Evolutionary conservation across 208 protist genomes (phyloP).

Genomic region (Leishmania lainsoni): DNA sequence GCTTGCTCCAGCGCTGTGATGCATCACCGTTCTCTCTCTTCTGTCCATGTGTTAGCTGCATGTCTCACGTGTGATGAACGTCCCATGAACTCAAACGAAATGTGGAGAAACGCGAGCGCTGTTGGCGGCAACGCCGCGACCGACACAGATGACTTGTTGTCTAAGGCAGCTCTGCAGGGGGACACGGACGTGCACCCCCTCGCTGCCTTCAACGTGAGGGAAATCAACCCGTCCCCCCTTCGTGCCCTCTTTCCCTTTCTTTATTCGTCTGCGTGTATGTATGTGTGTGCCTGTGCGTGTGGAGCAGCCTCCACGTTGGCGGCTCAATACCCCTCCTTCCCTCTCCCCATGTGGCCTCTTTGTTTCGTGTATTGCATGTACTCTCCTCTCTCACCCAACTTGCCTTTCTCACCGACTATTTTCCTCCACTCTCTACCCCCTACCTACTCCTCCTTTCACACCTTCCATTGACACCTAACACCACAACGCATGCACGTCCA

Average conservation of each 20-base stretch:
- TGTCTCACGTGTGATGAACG: background rate
- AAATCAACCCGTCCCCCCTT: background rate
- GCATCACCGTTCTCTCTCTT: too few species aligned
- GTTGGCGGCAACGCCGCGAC: background rate
- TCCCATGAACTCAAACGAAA: background rate
- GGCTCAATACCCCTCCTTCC: background rate
- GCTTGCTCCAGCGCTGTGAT: background rate
- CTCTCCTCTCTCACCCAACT: background rate
- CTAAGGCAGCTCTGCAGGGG: background rate
- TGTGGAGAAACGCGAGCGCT: background rate
- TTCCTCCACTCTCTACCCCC: background rate
- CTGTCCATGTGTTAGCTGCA: background rate
- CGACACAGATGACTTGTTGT: background rate
- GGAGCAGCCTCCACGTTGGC: background rate
- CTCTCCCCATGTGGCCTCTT: background rate
- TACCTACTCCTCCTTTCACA: background rate
- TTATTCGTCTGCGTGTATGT: background rate
- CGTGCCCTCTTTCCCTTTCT: background rate
- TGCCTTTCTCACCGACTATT: too few species aligned
- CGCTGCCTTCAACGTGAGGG: background rate
- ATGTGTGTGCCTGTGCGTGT: background rate
- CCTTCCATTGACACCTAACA: background rate
- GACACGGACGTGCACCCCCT: background rate
- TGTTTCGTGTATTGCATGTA: background rate
- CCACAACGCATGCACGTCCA: background rate